Evolutionary conservation across 371 early-diverging fungal species (phyloP).

Genomic region (Sporodiniella umbellata): DNA sequence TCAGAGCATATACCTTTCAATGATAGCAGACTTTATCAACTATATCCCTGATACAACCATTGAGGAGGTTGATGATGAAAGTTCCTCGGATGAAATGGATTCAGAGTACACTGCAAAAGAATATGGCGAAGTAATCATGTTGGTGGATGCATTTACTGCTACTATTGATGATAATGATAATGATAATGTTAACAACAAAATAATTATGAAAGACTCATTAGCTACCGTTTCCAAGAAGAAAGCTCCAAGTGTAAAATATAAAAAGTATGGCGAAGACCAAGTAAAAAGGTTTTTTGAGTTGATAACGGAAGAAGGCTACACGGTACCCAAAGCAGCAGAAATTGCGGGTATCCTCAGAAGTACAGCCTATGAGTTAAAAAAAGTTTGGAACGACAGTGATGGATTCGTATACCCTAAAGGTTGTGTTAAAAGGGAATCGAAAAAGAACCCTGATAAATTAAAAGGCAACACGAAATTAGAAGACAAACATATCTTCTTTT

Average conservation of each 20-base stretch:
- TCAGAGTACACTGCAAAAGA: constrained; percentile 1
- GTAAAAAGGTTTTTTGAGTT: constrained; percentile 5
- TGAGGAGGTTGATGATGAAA: not conserved
- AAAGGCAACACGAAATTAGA: constrained; percentile 1
- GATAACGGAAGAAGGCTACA: constrained; percentile 5
- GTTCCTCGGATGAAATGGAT: not conserved
- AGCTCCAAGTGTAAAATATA: not conserved
- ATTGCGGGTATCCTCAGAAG: constrained; percentile 1
- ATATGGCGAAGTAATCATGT: constrained; percentile 1
- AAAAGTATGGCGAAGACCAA: constrained; percentile 4
- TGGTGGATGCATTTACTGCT: not conserved
- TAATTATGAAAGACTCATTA: constrained; percentile 4
- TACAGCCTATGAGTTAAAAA: constrained; percentile 5
- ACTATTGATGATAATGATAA: not conserved
- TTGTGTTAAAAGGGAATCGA: constrained; percentile 2
- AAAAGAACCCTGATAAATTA: constrained; percentile 5
- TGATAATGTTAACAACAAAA: constrained; percentile 1
- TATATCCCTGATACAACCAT: not conserved
- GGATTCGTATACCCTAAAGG: constrained; percentile 4
- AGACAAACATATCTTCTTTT: constrained; percentile 4
- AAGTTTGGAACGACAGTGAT: constrained; percentile 7
- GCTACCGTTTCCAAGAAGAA: constrained; percentile 5
- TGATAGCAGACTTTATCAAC: not conserved
- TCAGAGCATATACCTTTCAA: not conserved
- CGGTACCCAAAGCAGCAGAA: constrained; percentile 4